Evolutionary conservation across 768 basidiomycete species (phyloP).

Genomic region (Rhodotorula paludigena): DNA sequence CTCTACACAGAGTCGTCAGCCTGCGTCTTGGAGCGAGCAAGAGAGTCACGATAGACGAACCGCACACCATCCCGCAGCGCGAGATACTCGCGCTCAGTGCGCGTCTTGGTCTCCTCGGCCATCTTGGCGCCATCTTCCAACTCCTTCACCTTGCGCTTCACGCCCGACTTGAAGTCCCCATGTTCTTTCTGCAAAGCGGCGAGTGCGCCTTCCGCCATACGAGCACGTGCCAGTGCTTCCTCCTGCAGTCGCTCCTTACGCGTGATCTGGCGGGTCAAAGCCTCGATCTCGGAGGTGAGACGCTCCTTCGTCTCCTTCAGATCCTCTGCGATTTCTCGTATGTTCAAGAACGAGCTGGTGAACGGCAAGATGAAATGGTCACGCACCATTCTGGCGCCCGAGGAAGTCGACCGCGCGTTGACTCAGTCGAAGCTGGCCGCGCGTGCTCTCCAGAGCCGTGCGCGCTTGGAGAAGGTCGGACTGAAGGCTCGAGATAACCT

Average conservation of each 20-base stretch:
- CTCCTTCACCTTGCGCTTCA: constrained; percentile 71
- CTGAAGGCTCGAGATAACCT: constrained; percentile 81
- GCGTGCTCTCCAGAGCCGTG: constrained; percentile 79
- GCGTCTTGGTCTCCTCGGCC: constrained; percentile 54
- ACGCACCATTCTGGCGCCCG: constrained; percentile 48
- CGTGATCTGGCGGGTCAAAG: constrained; percentile 77
- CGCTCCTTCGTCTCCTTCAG: constrained; percentile 80
- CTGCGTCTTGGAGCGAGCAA: no score
- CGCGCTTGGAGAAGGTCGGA: constrained; percentile 72
- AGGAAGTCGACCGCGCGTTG: constrained; percentile 67
- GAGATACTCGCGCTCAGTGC: constrained; percentile 75
- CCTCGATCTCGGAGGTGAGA: constrained; percentile 76
- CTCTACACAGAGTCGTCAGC: constrained; percentile 12
- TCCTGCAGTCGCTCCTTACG: constrained; percentile 80
- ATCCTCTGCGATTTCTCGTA: constrained; percentile 57
- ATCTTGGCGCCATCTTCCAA: constrained; percentile 48
- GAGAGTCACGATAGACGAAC: not conserved
- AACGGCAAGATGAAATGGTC: not conserved
- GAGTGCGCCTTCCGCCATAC: constrained; percentile 77
- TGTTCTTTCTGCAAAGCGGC: constrained; percentile 63
- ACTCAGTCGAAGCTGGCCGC: constrained; percentile 69
- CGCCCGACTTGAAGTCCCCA: constrained; percentile 64
- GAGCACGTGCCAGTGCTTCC: constrained; percentile 79
- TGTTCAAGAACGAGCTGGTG: constrained; percentile 45
- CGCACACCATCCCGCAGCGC: constrained; percentile 72